Percentiles rank a stretch among this genome's conserved stretches.
These are phyloP conservation scores for Xylaria sp. DNA, from an alignment of 2,329 filamentous ascomycete species.

Conservation along the genomic window DNA sequence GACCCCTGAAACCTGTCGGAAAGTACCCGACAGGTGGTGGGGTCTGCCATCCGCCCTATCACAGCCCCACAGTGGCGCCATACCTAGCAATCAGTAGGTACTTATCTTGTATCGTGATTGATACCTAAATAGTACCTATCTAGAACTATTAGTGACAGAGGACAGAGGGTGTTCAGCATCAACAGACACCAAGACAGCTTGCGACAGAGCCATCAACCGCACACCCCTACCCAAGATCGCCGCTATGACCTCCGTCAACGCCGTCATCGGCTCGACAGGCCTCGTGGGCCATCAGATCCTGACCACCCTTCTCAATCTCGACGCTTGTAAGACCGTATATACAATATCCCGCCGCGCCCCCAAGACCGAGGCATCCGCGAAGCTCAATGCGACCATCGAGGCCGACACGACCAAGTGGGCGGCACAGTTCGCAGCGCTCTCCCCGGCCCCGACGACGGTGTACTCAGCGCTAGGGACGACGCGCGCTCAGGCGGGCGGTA, in stretches of 20 bases:
- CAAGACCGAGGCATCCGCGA: constrained; percentile 60
- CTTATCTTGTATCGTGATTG: too few species aligned
- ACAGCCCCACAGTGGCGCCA: not conserved
- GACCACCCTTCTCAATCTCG: constrained; percentile 66
- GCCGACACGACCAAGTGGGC: constrained; percentile 77
- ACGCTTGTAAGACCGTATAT: constrained; percentile 64
- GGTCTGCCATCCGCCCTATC: not conserved
- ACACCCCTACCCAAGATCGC: not conserved
- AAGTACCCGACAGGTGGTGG: not conserved
- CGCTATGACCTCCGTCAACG: constrained; percentile 53
- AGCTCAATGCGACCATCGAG: constrained; percentile 74
- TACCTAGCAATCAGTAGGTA: too few species aligned
- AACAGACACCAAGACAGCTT: not conserved
- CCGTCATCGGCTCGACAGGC: constrained; percentile 73
- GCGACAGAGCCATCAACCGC: not conserved
- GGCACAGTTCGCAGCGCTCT: constrained; percentile 64
- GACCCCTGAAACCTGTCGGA: not conserved
- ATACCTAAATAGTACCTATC: too few species aligned
- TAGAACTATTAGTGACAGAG: too few species aligned
- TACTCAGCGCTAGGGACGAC: constrained; percentile 87
- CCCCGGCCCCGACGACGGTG: constrained; percentile 70
- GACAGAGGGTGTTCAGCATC: not conserved
- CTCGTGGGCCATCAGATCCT: constrained; percentile 81
- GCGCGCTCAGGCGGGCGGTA: constrained; percentile 75
- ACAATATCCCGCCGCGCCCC: constrained; percentile 76